Evolutionary conservation across 2,329 filamentous ascomycete species (phyloP), one percentile per base, ranked within the genome.

Genomic region (Orbilia ellipsospora): DNA sequence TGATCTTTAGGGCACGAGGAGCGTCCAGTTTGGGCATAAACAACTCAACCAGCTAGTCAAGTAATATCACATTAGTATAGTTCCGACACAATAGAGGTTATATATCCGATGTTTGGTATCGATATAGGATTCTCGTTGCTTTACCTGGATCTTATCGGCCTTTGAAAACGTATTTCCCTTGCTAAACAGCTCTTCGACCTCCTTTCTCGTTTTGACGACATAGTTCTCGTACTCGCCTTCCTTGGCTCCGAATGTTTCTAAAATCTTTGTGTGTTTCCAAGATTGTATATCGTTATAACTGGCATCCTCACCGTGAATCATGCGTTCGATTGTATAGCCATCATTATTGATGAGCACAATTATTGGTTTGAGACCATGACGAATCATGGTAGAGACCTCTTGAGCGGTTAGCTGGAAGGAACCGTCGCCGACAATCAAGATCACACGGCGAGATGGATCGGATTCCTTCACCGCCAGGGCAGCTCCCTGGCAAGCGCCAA

Each of bases 371-470:
- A 96, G 84, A 23, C 87, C 85, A 74, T 92, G 89, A 31, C 90
- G 87, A 77, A 96, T 88, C 87, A 96, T 94, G 10, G 92, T 95
- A 82, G 89, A 91, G 77, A 96, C 81, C 82, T 95, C 93, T 81
- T 96, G 93, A 0, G 88, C 90, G 0, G 92, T 96, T 70, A 96
- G 85, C 81, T 97, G 92, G 82, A 96, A 90, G 69, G 90, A 92
- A 28, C 93, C 93, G 80, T 97, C 93, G 23, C 93, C 93, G n/a
- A 93, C 92, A 80, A 96, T 94, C 44, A 96, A 85, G 54, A 97
- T 90, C 0, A 91, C 93, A 73, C 93, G 84, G 26, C 83, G 86
- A 26, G 88, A 84, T 40, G 82, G 82, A 3, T 84, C 85, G 44
- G 83, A 83, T 80, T 95, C 92, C 79, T 89, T 89, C 0, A 89